Percentiles rank a stretch among this genome's conserved stretches.
Evolutionary conservation across 305 asterid species (phyloP).

Genomic region (Striga hermonthica): DNA sequence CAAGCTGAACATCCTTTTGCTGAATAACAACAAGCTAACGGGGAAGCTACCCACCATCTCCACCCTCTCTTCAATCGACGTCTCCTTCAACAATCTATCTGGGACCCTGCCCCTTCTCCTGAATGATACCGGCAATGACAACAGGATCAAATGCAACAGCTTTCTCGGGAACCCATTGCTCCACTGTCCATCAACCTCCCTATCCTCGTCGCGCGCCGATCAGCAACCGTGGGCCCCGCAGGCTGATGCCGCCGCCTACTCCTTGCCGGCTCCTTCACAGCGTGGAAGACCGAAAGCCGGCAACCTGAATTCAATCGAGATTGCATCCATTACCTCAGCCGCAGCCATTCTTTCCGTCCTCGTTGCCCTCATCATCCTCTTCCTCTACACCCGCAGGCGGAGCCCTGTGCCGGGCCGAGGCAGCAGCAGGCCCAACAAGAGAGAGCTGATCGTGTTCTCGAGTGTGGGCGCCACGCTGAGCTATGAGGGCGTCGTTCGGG

Average conservation of each 20-base stretch:
- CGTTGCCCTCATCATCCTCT: slow-evolving; percentile 59
- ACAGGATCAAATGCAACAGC: slow-evolving; percentile 53
- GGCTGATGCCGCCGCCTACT: slow-evolving; percentile 29
- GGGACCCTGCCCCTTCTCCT: slow-evolving; percentile 48
- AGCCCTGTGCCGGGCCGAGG: slow-evolving; percentile 59
- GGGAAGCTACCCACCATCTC: slow-evolving; percentile 76
- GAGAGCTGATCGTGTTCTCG: slow-evolving; percentile 66
- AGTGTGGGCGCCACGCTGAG: slow-evolving; percentile 62
- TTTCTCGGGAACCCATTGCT: slow-evolving; percentile 69
- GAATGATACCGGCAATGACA: slow-evolving; percentile 23
- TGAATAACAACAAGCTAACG: slow-evolving; percentile 65
- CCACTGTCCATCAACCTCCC: slow-evolving; percentile 53
- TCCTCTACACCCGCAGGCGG: slow-evolving; percentile 72
- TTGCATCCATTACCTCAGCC: slow-evolving; percentile 77
- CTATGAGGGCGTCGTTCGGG: slow-evolving; percentile 74
- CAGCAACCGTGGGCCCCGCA: slow-evolving; percentile 45
- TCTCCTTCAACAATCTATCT: slow-evolving; percentile 62
- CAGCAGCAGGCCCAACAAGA: slow-evolving; percentile 59
- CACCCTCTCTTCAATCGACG: slow-evolving; percentile 50
- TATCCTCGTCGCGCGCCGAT: slow-evolving; percentile 49
- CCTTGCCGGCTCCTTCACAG: slow-evolving; percentile 38
- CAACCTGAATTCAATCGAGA: slow-evolving; percentile 61
- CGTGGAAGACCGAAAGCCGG: slow-evolving; percentile 30
- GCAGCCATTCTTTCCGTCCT: slow-evolving; percentile 78
- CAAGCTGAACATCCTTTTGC: slow-evolving; percentile 56